Conservation (phyloP, 2,329 filamentous ascomycete species). For the Monosporascus sp. region DNA sequence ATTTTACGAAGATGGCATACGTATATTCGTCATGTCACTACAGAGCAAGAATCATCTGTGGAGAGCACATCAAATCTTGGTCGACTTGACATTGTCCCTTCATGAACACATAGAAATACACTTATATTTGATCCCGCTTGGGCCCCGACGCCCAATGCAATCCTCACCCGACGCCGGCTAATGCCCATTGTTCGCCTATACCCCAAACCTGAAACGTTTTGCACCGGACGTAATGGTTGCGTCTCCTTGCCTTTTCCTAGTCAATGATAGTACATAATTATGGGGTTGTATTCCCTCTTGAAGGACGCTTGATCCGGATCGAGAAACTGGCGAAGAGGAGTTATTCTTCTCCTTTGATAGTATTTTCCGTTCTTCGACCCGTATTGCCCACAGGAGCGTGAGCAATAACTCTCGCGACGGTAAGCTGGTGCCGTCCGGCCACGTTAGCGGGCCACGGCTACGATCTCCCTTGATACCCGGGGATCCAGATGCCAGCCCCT, state of each 20-base stretch:
- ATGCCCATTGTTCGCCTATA: not conserved
- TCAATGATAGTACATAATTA: conserved; percentile 14
- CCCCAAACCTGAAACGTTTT: not conserved
- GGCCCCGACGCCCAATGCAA: not conserved
- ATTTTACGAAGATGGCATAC: not conserved
- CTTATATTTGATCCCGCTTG: not conserved
- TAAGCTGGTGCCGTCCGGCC: conserved; percentile 32
- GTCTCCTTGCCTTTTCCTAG: not conserved
- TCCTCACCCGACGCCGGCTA: not conserved
- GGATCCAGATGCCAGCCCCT: conserved; percentile 28
- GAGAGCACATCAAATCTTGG: not conserved
- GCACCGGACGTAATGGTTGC: not conserved
- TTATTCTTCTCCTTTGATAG: conserved; percentile 10
- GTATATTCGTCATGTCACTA: not conserved
- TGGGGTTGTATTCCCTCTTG: conserved; percentile 19
- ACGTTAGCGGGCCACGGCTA: conserved; percentile 28
- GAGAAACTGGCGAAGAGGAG: conserved; percentile 18
- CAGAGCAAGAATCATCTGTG: not conserved
- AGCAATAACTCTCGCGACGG: conserved; percentile 31
- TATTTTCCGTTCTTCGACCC: conserved; percentile 29
- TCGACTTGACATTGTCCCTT: not conserved
- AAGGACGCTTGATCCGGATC: conserved; percentile 22
- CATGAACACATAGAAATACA: not conserved
- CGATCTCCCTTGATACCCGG: conserved; percentile 32
- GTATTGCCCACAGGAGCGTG: conserved; percentile 30